A percentile compares a stretch with the other conserved stretches of the same genome.
phyloP scores from a whole-genome alignment of 768 basidiomycete genomes.

The Pulveroboletus sp. region DNA sequence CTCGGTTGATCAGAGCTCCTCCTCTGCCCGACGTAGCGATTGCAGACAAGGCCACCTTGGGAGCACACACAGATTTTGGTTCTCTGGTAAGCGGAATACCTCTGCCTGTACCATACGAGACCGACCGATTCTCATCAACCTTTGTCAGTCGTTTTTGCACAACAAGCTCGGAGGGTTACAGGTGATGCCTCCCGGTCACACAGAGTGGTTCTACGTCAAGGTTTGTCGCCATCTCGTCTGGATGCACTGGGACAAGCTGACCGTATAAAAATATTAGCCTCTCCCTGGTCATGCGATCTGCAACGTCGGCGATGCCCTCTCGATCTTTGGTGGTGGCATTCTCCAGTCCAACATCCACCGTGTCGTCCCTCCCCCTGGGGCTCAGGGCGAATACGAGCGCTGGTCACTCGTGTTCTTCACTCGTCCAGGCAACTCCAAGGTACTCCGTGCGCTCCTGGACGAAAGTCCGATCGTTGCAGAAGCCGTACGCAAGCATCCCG shows the following conservation, averaged over 20 bases:
- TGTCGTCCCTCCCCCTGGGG: constrained; percentile 57
- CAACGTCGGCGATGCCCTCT: constrained; percentile 59
- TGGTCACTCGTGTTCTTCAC: constrained; percentile 71
- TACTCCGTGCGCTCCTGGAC: constrained; percentile 48
- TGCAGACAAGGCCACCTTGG: constrained; percentile 42
- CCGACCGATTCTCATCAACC: neutral
- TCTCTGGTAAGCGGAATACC: constrained; percentile 43
- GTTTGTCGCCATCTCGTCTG: constrained; percentile 24
- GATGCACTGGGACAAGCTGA: too few species aligned
- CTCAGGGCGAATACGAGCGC: constrained; percentile 47
- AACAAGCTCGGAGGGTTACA: constrained; percentile 69
- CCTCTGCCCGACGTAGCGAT: constrained; percentile 27
- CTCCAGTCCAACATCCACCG: constrained; percentile 61
- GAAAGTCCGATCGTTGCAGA: constrained; percentile 49
- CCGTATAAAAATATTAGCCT: constrained; percentile 32
- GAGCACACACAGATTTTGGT: constrained; percentile 72
- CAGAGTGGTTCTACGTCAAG: constrained; percentile 66
- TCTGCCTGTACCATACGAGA: neutral
- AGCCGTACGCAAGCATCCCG: constrained; percentile 33
- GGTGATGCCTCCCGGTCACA: constrained; percentile 55
- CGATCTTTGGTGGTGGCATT: constrained; percentile 60
- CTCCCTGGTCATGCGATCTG: constrained; percentile 54
- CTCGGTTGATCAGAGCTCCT: constrained; percentile 49
- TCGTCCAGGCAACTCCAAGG: constrained; percentile 49
- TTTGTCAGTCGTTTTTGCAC: constrained; percentile 55